phyloP scores from a whole-genome alignment of 768 basidiomycete genomes.

The Agrocybe chaxingu region DNA sequence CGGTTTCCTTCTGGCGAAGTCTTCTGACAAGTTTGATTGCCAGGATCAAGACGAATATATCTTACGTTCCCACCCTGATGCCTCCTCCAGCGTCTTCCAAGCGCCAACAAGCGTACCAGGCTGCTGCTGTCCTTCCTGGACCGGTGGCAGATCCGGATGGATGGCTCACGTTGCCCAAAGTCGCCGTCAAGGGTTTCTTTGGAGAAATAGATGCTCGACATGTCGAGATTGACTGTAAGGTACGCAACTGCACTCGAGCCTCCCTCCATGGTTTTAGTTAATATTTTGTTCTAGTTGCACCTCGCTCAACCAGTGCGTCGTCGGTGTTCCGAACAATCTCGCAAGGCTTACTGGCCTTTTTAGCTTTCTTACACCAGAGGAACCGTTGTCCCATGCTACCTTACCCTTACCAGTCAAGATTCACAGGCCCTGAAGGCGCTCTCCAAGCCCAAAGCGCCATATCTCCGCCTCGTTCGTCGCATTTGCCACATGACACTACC shows the following conservation, averaged over 20 bases:
- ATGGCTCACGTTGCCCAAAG: conserved; percentile 26
- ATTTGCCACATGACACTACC: not conserved
- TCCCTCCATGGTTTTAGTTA: not conserved
- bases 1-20: not conserved
- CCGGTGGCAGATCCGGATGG: conserved; percentile 30
- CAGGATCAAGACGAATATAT: not conserved
- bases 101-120: conserved; percentile 27
- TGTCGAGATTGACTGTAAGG: conserved; percentile 23
- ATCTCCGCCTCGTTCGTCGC: conserved; percentile 4
- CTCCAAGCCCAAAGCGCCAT: not conserved
- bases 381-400: conserved; percentile 6
- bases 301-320: not conserved
- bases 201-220: conserved; percentile 18
- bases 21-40: not conserved
- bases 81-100: conserved; percentile 27
- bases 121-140: conserved; percentile 21
- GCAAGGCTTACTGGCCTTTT: not conserved
- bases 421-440: not conserved
- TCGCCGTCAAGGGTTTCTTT: conserved; percentile 23
- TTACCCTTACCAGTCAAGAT: conserved; percentile 2
- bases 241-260: not conserved
- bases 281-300: not conserved
- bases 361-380: conserved; percentile 5
- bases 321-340: too few species aligned
- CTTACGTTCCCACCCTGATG: conserved; percentile 15